Percentiles rank a stretch among this genome's conserved stretches.
These are phyloP conservation scores for Cladosporium phlei DNA, from an alignment of 2,329 filamentous ascomycete genomes.

Conservation along the genomic window DNA sequence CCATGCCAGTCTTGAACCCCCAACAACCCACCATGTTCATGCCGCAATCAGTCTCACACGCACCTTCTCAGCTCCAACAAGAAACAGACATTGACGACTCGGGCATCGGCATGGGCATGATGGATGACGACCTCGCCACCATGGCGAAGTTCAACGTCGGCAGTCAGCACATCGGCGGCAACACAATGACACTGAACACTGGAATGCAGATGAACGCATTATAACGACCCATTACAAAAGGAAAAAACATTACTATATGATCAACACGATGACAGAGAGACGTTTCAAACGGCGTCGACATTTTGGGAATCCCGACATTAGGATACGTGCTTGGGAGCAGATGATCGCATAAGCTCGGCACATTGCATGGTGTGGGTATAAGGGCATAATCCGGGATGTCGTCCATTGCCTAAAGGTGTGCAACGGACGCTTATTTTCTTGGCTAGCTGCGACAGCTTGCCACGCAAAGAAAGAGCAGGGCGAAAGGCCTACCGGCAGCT, in stretches of 20 bases:
- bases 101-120: conserved; percentile 34
- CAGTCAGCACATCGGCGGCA: conserved; percentile 4
- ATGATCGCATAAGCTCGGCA: conserved; percentile 2
- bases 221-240: conserved; percentile 1
- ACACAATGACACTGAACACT: conserved; percentile 6
- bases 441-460: too few relatives aligned
- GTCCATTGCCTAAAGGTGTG: too few relatives aligned
- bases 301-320: conserved; percentile 4
- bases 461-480: too few relatives aligned
- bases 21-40: conserved; percentile 16
- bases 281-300: conserved; percentile 5
- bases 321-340: conserved; percentile 7
- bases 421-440: too few relatives aligned
- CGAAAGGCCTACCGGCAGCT: too few relatives aligned
- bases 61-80: conserved; percentile 18
- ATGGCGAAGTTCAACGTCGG: conserved; percentile 9
- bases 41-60: conserved; percentile 15
- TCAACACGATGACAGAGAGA: conserved; percentile 7
- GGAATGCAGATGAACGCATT: conserved; percentile 11
- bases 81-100: conserved; percentile 35
- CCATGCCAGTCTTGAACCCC: conserved; percentile 7
- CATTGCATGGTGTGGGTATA: background rate
- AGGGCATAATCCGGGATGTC: conserved; percentile 5
- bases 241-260: background rate
- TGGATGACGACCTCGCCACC: conserved; percentile 31